Percentiles rank a stretch among this genome's conserved stretches.
phyloP scores from a whole-genome alignment of 768 basidiomycete genomes.

The Arthromyces matolae region DNA sequence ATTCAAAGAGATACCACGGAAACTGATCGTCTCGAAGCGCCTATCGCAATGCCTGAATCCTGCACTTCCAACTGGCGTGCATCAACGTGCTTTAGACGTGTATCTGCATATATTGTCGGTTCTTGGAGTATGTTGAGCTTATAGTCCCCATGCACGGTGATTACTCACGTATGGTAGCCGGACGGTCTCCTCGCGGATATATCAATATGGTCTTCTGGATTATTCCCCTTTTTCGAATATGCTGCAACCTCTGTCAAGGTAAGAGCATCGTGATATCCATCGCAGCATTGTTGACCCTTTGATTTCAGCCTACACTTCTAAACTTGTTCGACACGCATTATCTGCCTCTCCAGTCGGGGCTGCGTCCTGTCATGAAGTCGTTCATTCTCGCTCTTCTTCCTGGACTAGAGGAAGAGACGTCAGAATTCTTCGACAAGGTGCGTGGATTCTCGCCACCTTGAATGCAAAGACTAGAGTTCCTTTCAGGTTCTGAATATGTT shows the following conservation, averaged over 20 bases:
- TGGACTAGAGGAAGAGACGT: conserved; percentile 95
- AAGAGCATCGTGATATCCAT: too few species aligned
- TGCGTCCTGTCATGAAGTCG: conserved; percentile 91
- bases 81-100: conserved; percentile 93
- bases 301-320: conserved; percentile 70
- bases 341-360: conserved; percentile 72
- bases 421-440: conserved; percentile 94
- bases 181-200: conserved; percentile 87
- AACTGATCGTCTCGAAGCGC: conserved; percentile 91
- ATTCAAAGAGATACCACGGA: conserved; percentile 94
- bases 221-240: conserved; percentile 99
- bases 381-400: conserved; percentile 92
- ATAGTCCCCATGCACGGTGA: neutral
- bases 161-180: conserved; percentile 42
- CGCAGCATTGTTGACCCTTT: too few species aligned
- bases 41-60: conserved; percentile 96
- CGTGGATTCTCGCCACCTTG: conserved; percentile 9
- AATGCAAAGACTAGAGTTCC: conserved; percentile 3
- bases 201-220: conserved; percentile 88
- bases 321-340: conserved; percentile 93
- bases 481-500: conserved; percentile 72
- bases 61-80: conserved; percentile 94
- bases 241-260: conserved; percentile 99
- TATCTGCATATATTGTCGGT: conserved; percentile 88
- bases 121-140: conserved; percentile 68